Conservation (phyloP, 495 filamentous ascomycete genomes). For the Rhypophila decipiens region DNA sequence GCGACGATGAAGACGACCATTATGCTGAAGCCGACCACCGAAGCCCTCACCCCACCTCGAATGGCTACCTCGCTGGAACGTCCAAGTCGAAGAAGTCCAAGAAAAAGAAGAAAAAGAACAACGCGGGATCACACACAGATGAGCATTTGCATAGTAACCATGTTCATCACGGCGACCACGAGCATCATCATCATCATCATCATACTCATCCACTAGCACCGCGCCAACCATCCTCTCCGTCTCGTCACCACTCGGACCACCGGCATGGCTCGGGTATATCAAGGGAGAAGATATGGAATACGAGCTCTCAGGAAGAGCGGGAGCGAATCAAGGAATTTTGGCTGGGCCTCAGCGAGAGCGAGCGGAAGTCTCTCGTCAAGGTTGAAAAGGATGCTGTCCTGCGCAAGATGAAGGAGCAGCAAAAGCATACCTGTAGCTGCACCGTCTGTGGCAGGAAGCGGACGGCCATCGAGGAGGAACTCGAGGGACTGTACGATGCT, state of each 20-base stretch:
- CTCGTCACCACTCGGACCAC: constrained; percentile 12
- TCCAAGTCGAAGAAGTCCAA: constrained; percentile 51
- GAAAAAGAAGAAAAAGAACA: constrained; percentile 42
- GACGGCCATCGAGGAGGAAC: constrained; percentile 95
- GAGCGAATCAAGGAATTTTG: constrained; percentile 98
- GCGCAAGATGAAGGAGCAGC: constrained; percentile 99
- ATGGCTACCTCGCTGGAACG: constrained; percentile 9
- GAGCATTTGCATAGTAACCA: constrained; percentile 9
- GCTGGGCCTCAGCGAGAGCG: constrained; percentile 91
- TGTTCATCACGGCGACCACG: constrained; percentile 10
- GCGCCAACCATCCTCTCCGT: constrained; percentile 11
- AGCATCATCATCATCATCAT: constrained; percentile 1
- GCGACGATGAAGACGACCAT: constrained; percentile 21
- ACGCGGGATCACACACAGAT: constrained; percentile 7
- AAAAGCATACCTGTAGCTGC: constrained; percentile 98
- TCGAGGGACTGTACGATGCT: constrained; percentile 98
- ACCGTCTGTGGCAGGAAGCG: constrained; percentile 95
- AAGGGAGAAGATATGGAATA: constrained; percentile 95
- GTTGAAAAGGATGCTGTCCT: constrained; percentile 98
- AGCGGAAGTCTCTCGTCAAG: constrained; percentile 88
- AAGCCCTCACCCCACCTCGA: constrained; percentile 1
- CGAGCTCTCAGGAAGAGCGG: constrained; percentile 83
- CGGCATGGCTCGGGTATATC: constrained; percentile 41
- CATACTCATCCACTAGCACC: constrained; percentile 11
- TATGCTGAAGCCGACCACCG: neutral